Base-by-base conservation (phyloP, 1,284 basidiomycete species). In the Leccinum olivaceoglutinosum region DNA sequence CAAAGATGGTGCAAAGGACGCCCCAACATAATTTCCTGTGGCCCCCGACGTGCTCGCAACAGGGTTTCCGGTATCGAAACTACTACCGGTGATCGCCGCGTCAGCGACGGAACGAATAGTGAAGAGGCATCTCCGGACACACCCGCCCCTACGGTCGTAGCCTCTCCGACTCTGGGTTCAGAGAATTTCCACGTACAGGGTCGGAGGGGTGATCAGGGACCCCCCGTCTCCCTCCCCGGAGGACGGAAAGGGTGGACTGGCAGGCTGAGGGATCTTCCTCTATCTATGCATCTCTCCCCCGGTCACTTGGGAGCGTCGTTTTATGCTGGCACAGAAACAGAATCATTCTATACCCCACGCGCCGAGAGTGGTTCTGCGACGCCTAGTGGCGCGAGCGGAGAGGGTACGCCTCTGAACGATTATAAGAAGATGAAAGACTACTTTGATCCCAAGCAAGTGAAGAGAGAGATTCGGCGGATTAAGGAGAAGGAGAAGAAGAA, bases 241-340 rank as follows among this genome's bases (percentile, higher is more conserved):
- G 65, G 61, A 41, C 64, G 65, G n/a, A 73, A 62, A n/a, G 63
- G 68, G 29, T 74, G 74, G 73, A 64, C 68, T 18, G 65, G 64
- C 4, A 71, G 36, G 38, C 49, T 76, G 41, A 70, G 53, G 32
- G 67, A 75, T 41, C 53, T 74, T 25, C 71, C 72, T 1, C 41
- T 63, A 16, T 54, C 70, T 9, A 61, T 71, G 34, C 58, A 60
- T 36, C 34, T 70, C 12, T 61, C 70, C 32, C 38, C 64, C 0
- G 39, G 25, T 18, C 72, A 70, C 29, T 9, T 70, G 41, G 62
- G 41, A 53, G 46, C 61, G 7, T 44, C 63, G 4, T 64, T 71
- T 9, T 39, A 65, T 38, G 55, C 65, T 29, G 60, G 71, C 62
- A 69, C 68, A 60, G 72, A 62, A 25, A 60, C 67, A 32, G 64